Evolutionary conservation across 148 eudicot genomes (phyloP).

Genomic region (Camellia japonica): DNA sequence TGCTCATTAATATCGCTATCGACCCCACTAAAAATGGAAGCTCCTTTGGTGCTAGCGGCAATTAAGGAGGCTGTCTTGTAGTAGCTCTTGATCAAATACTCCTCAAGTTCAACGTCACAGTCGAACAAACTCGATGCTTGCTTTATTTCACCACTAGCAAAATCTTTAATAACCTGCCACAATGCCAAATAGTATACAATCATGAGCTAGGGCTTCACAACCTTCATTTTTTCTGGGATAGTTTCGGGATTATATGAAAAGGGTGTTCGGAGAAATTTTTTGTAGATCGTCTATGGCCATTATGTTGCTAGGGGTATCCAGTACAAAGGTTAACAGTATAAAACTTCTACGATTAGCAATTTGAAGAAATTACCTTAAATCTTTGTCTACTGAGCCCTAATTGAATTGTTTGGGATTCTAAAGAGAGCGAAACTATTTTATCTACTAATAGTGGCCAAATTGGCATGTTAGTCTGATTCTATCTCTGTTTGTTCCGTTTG

Average conservation of each 20-base stretch:
- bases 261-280: neutral
- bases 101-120: slow-evolving; percentile 72
- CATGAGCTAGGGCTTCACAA: neutral
- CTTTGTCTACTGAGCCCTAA: too few species aligned
- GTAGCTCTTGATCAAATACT: slow-evolving; percentile 84
- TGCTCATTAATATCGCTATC: slow-evolving; percentile 47
- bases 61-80: slow-evolving; percentile 92
- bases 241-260: neutral
- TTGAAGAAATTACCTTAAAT: too few species aligned
- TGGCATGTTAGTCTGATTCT: too few species aligned
- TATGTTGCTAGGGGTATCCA: too few species aligned
- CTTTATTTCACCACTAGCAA: slow-evolving; percentile 95
- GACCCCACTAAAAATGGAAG: slow-evolving; percentile 82
- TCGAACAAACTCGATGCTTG: slow-evolving; percentile 89
- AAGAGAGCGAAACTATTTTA: too few species aligned
- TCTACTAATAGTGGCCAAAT: too few species aligned
- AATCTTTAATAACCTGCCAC: slow-evolving; percentile 90
- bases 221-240: neutral
- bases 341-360: too few species aligned
- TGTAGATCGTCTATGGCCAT: too few species aligned
- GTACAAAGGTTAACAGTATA: too few species aligned
- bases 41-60: slow-evolving; percentile 94
- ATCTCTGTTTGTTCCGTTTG: too few species aligned
- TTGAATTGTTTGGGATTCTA: too few species aligned
- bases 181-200: slow-evolving; percentile 10